Evolutionary conservation across 1,284 basidiomycete genomes (phyloP).

Genomic region (Mrakiaceae sp.): DNA sequence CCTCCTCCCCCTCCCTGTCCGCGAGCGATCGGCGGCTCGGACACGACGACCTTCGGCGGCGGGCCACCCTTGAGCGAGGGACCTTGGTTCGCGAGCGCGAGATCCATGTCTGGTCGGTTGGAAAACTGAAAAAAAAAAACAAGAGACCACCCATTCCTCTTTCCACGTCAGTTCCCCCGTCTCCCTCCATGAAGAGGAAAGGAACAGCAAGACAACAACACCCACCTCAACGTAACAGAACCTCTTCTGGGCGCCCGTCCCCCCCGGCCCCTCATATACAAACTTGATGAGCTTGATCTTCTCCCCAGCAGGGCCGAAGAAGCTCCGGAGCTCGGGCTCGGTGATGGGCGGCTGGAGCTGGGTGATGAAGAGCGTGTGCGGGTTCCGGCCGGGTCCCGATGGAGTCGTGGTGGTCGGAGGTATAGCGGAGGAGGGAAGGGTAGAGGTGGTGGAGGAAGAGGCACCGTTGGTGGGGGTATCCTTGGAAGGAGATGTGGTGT

Average conservation of each 20-base stretch:
- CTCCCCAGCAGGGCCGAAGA: conserved; percentile 55
- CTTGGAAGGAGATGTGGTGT: background rate
- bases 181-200: background rate
- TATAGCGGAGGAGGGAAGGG: background rate
- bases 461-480: background rate
- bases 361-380: conserved; percentile 65
- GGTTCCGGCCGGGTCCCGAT: conserved; percentile 44
- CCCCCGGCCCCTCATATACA: conserved; percentile 30
- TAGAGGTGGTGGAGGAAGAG: background rate
- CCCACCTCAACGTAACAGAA: conserved; percentile 60
- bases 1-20: background rate
- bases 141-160: too few relatives aligned
- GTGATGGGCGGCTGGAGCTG: conserved; percentile 43
- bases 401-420: background rate
- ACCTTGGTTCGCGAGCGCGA: background rate
- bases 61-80: background rate
- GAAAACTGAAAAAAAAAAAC: background rate
- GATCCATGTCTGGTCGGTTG: conserved; percentile 1
- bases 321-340: conserved; percentile 58
- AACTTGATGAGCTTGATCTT: conserved; percentile 57
- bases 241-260: conserved; percentile 17
- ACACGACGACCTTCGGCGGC: conserved; percentile 2
- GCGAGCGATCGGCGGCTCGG: background rate
- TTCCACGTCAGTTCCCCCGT: too few relatives aligned
- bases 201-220: conserved; percentile 26